Base-by-base conservation (phyloP, 2,329 filamentous ascomycete genomes). In the Penicillium sp. region DNA sequence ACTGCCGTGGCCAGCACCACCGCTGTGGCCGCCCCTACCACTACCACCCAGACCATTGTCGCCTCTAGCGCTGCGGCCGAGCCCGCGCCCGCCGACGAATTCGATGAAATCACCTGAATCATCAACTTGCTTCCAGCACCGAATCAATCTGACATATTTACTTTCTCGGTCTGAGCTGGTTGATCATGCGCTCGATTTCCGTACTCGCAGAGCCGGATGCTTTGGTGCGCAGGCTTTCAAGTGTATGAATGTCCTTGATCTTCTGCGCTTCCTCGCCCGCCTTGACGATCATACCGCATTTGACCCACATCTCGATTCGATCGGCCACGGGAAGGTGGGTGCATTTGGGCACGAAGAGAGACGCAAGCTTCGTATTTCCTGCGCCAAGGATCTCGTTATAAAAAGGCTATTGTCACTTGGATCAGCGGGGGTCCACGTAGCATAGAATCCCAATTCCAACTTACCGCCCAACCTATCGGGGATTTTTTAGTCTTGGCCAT, bases 381-480 rank as follows among this genome's bases (percentile, higher is more conserved):
- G 93, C 93, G 40, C 86, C 84, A 1, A 97, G 75, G 27, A 88
- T 83, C 60, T 94, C 85, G 64, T 93, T 94, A 75, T 88, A 96
- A 71, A 95, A 98, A 0, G 91, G 89, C 83, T 90, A 59, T 89
- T 58, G 57, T n/a, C 44, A 55, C 51, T 50, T 50, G 28, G 58
- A 62, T 70, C 41, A 69, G 66, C 56, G 44, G 41, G 45, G 46
- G 35, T 56, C 46, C 45, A 55, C 47, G 25, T 54, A 51, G 33
- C 37, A 38, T 37, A 47, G 39, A 43, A 49, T 18, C 48, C n/a
- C 26, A 27, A 27, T 46, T n/a, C 13, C 32, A 37, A 73, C 82
- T 76, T 70, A 89, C 86, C 80, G 95, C 89, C 93, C 93, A 98
- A 9, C 91, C 91, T 65, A 98, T 97, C 0, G 91, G 88, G 49